Percentiles rank a stretch among this genome's conserved stretches.
Evolutionary conservation across 2,329 filamentous ascomycete species (phyloP).

Genomic region (Rutstroemia sydowiana): DNA sequence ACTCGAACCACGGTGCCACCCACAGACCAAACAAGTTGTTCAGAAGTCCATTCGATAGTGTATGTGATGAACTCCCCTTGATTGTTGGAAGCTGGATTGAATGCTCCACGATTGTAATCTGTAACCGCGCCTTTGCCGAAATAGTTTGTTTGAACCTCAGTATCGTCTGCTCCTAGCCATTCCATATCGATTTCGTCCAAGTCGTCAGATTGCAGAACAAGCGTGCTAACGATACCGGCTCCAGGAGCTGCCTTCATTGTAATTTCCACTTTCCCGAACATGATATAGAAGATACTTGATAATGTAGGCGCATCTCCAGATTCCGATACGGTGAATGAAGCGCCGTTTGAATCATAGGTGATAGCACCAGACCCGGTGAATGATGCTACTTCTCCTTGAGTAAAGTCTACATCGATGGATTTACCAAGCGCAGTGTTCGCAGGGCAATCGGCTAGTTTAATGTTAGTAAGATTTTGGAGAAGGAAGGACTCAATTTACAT

Average conservation of each 20-base stretch:
- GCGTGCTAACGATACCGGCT: slow-evolving; percentile 84
- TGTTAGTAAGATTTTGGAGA: slow-evolving; percentile 15
- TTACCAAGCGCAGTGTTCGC: slow-evolving; percentile 74
- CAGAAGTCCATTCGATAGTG: slow-evolving; percentile 81
- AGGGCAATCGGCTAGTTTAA: slow-evolving; percentile 51
- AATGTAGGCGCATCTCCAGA: slow-evolving; percentile 82
- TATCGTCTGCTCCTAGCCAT: slow-evolving; percentile 74
- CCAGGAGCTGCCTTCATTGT: slow-evolving; percentile 81
- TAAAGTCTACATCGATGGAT: slow-evolving; percentile 80
- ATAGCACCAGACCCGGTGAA: slow-evolving; percentile 66
- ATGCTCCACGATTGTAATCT: slow-evolving; percentile 80
- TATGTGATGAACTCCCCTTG: slow-evolving; percentile 79
- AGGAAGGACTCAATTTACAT: slow-evolving; percentile 16
- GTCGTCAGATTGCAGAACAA: slow-evolving; percentile 83
- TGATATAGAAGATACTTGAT: slow-evolving; percentile 91
- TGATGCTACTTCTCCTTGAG: slow-evolving; percentile 65
- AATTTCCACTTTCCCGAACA: slow-evolving; percentile 91
- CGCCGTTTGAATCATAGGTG: slow-evolving; percentile 70
- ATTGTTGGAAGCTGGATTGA: slow-evolving; percentile 60
- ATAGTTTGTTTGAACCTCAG: slow-evolving; percentile 91
- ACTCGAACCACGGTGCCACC: slow-evolving; percentile 71
- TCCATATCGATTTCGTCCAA: slow-evolving; percentile 97
- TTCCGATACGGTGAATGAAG: slow-evolving; percentile 68
- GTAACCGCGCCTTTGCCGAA: slow-evolving; percentile 87
- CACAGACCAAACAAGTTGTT: slow-evolving; percentile 81